These are phyloP conservation scores for Aspergillus olivimuriae DNA, from an alignment of 495 filamentous ascomycete genomes.

Conservation along the genomic window DNA sequence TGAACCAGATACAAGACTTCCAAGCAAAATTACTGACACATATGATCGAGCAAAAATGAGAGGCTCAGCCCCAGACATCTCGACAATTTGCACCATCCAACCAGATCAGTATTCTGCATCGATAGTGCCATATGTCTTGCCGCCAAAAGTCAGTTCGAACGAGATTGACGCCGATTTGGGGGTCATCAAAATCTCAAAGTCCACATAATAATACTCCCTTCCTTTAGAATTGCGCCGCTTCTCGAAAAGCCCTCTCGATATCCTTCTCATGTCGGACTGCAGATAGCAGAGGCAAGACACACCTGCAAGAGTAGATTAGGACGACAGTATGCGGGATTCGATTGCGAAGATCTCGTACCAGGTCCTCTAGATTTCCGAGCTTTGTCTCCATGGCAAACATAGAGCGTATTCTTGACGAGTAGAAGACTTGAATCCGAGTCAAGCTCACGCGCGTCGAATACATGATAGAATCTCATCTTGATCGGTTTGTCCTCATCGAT, in stretches of 20 bases:
- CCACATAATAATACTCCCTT: constrained; percentile 9
- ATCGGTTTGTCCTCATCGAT: constrained; percentile 11
- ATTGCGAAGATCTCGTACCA: no score
- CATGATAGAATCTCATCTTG: not conserved
- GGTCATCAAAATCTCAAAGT: constrained; percentile 13
- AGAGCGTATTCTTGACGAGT: not conserved
- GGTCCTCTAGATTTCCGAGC: no score
- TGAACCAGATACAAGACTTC: no score
- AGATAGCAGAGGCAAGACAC: constrained; percentile 13
- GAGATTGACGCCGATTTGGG: constrained; percentile 14
- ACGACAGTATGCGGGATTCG: no score
- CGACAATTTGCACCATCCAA: no score
- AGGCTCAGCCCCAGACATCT: no score
- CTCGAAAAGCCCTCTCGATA: constrained; percentile 14
- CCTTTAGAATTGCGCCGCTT: constrained; percentile 10
- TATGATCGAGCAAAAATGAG: no score
- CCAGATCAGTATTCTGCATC: constrained; percentile 14
- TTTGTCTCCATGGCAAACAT: not conserved
- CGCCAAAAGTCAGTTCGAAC: constrained; percentile 18
- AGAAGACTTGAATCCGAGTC: not conserved
- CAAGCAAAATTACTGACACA: no score
- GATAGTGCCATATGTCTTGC: constrained; percentile 11
- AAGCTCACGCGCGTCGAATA: no score
- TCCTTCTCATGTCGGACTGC: constrained; percentile 11
- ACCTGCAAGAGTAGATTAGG: no score